Evolutionary conservation across 2,329 filamentous ascomycete genomes (phyloP), one percentile per base, ranked within the genome.

Genomic region (Monilinia polystroma): DNA sequence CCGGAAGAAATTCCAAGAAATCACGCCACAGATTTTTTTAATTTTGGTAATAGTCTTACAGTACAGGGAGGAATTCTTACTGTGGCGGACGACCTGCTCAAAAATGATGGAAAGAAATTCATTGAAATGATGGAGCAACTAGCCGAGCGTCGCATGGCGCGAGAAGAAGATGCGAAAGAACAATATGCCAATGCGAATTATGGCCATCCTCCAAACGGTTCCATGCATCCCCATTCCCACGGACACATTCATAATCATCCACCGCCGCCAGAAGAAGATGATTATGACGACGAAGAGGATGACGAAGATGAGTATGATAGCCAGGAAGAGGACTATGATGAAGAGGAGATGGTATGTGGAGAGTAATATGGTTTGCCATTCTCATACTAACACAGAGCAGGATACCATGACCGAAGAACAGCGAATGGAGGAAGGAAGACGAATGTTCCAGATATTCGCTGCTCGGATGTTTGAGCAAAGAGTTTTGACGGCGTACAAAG

Each of bases 121-220:
- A 99, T 99, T 79, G 95, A 99, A 78, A 99, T 99, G 95, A 99
- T 99, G 95, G 95, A 99, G 79, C 94, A 98, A 81, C 85, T 99
- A 74, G 95, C 95, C 49, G 95, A 99, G 81, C 91, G 94, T 74
- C 88, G 95, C 74, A 97, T 99, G 94, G 92, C 93, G 76, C 90
- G 95, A 73, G 94, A 98, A 81, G 93, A 95, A 80, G 93, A 97
- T 77, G 91, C 92, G 62, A 88, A 89, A 69, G 83, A 86, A 72
- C 82, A 85, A 73, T 76, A 73, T 72, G 86, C 87, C 74, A 83
- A 88, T 76, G 83, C 88, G 66, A 83, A 84, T 76, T 85, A 83
- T 67, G 79, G 79, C 71, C 84, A 86, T 75, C 78, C 77, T 49
- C 76, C 81, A 69, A 89, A 90, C 79, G 88, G 84, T 79, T 79